Percentiles rank a stretch among this genome's conserved stretches.
Conservation (phyloP, 2,329 filamentous ascomycete species). For the Cladosporium sp. region DNA sequence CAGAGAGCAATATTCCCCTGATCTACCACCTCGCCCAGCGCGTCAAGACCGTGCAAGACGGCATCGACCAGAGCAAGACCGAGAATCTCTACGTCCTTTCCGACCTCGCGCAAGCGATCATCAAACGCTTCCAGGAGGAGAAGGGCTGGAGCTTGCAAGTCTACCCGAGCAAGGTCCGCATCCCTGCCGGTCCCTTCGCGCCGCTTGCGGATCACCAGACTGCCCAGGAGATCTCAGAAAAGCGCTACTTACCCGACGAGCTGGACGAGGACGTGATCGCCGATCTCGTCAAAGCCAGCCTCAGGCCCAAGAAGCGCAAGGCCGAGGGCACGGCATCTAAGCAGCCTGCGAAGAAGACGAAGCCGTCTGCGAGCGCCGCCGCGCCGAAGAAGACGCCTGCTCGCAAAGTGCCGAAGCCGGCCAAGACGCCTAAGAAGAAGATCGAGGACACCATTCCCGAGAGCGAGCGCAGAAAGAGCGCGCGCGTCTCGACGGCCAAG, state of each 20-base stretch:
- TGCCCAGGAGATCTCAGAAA: conserved; percentile 80
- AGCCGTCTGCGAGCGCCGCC: conserved; percentile 16
- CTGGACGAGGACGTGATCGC: conserved; percentile 68
- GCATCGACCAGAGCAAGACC: conserved; percentile 59
- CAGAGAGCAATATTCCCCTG: conserved; percentile 76
- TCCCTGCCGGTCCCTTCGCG: conserved; percentile 74
- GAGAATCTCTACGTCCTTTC: conserved; percentile 79
- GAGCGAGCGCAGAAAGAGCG: conserved; percentile 40
- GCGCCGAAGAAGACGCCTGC: conserved; percentile 31
- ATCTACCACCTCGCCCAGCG: conserved; percentile 90
- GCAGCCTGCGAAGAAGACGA: conserved; percentile 24
- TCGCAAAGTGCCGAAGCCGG: conserved; percentile 27
- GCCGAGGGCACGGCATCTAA: conserved; percentile 20
- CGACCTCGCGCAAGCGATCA: conserved; percentile 75
- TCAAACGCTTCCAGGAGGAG: conserved; percentile 79
- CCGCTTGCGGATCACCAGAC: conserved; percentile 68
- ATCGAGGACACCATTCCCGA: conserved; percentile 30
- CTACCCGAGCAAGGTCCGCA: conserved; percentile 70
- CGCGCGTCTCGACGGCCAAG: conserved; percentile 32
- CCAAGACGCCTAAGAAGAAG: conserved; percentile 35
- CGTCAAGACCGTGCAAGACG: conserved; percentile 83
- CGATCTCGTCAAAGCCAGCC: conserved; percentile 60
- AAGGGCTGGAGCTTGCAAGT: conserved; percentile 82
- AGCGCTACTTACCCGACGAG: conserved; percentile 73
- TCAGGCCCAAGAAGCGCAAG: conserved; percentile 55